Base-by-base conservation (phyloP, 345 rosid species). In the Boechera divaricarpa region DNA sequence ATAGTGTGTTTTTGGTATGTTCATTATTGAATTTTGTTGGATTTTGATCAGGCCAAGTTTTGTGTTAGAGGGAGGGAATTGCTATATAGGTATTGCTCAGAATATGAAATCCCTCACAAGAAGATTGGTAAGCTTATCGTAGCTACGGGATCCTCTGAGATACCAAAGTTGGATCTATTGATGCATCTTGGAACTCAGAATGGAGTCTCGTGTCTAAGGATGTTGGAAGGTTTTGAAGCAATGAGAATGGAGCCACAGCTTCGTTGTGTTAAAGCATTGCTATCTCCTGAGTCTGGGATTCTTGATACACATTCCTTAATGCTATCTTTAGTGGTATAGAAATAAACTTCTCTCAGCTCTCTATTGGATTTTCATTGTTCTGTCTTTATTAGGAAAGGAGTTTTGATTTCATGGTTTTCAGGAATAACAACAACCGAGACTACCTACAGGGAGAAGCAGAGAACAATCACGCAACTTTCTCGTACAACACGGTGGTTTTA, bases 51-150 rank as follows among this genome's bases (percentile, higher is more conserved):
- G 94, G 89, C 98, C 39, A 66, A 66, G 35, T 78, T 90, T 10
- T 92, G 97, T 71, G 87, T 87, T 0, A 84, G 87, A 79, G 98
- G 98, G 16, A 90, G 98, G 72, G 81, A 89, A 5, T 70, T 94
- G 82, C 81, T 92, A 12, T 92, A 94, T 70, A 69, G 49, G 33
- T 92, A 91, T 63, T 94, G 97, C 82, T 79, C 83, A 12, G 80
- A 87, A 52, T 85, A 69, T 32, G 84, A 61, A 9, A 79, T 94
- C 63, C 85, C 91, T 47, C 88, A 90, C 16, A 77, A 56, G 29
- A 89, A 79, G 87, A 88, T 74, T 35, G 98, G 98, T 18, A 94
- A 94, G 81, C 93, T 94, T 32, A 85, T 94, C 5, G 97, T 92
- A 16, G 95, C 97, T 11, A 90, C 97, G 0, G 79, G 86, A 10